Evolutionary conservation across 2,329 filamentous ascomycete species (phyloP).

Genomic region (Fusarium nisikadoi): DNA sequence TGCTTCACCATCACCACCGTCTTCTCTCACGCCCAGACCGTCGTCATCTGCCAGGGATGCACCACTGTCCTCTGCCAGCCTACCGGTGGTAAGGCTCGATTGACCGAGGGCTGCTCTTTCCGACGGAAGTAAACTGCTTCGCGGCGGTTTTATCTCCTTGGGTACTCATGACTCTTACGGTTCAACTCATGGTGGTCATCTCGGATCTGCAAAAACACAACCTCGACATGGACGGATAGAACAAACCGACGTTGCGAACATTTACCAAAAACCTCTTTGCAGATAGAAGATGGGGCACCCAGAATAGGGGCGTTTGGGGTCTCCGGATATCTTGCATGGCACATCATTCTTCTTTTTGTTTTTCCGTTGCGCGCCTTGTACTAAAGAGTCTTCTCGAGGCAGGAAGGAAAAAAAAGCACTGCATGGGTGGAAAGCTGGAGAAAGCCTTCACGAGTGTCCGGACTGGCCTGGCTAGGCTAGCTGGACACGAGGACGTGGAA

Average conservation of each 20-base stretch:
- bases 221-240: constrained; percentile 62
- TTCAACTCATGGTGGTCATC: constrained; percentile 64
- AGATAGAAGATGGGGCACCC: constrained; percentile 79
- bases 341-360: constrained; percentile 61
- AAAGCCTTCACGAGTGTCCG: constrained; percentile 67
- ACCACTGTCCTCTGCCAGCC: constrained; percentile 99
- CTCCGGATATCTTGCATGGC: constrained; percentile 84
- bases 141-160: constrained; percentile 60
- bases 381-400: constrained; percentile 57
- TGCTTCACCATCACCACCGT: constrained; percentile 99
- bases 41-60: constrained; percentile 99
- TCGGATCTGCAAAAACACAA: constrained; percentile 68
- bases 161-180: constrained; percentile 61
- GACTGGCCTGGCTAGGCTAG: constrained; percentile 49
- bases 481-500: constrained; percentile 70
- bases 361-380: constrained; percentile 59
- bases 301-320: constrained; percentile 77
- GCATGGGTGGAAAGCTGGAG: constrained; percentile 69
- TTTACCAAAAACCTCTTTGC: constrained; percentile 59
- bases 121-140: constrained; percentile 91
- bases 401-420: constrained; percentile 57
- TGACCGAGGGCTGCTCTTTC: constrained; percentile 99
- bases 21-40: constrained; percentile 99
- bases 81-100: constrained; percentile 97
- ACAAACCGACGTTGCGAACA: constrained; percentile 58